Evolutionary conservation across 2,329 filamentous ascomycete genomes (phyloP).

Genomic region (Phialemonium atrogriseum): DNA sequence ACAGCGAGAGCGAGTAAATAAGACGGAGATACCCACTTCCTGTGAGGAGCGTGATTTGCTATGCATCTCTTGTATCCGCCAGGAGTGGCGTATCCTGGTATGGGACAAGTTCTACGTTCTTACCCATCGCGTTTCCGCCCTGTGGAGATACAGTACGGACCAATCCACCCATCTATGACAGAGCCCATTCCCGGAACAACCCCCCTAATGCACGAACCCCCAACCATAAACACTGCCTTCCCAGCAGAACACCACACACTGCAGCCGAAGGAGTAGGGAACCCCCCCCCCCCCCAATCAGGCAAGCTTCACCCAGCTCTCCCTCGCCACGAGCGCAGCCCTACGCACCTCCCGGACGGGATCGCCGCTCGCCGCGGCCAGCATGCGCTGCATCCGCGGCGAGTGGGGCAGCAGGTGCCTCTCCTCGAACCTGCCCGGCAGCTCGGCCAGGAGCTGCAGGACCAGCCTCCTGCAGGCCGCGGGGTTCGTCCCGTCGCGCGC

Average conservation of each 20-base stretch:
- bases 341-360: conserved; percentile 42
- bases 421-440: conserved; percentile 42
- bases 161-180: not conserved
- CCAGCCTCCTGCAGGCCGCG: conserved; percentile 34
- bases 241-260: not conserved
- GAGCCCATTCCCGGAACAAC: not conserved
- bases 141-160: not conserved
- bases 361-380: conserved; percentile 45
- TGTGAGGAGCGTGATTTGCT: too few species aligned
- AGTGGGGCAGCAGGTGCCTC: conserved; percentile 33
- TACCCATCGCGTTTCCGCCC: too few species aligned
- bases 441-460: conserved; percentile 37
- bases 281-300: conserved; percentile 14
- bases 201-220: conserved; percentile 1
- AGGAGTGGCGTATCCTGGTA: not conserved
- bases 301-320: conserved; percentile 35
- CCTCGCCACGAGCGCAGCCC: conserved; percentile 38
- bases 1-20: too few species aligned
- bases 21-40: too few species aligned
- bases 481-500: not conserved
- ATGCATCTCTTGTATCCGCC: too few species aligned
- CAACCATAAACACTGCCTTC: conserved; percentile 1
- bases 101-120: too few species aligned
- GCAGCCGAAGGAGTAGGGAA: not conserved
- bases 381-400: conserved; percentile 34